phyloP scores from a whole-genome alignment of 257 asterid genomes.

The Solanum chilense region DNA sequence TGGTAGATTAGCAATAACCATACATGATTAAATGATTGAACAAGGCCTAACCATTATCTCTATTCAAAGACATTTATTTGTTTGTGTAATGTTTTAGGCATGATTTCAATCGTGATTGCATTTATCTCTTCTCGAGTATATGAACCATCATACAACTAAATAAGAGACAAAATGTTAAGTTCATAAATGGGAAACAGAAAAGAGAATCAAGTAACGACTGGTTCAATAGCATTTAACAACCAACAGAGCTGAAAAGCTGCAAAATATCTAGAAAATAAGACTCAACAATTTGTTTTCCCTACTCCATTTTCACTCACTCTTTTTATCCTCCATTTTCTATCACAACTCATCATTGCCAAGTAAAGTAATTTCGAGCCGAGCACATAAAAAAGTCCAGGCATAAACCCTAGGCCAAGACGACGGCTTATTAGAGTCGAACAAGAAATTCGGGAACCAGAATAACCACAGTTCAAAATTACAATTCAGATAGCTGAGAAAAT shows the following conservation, averaged over 20 bases:
- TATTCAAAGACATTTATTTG: not conserved
- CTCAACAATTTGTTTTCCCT: not conserved
- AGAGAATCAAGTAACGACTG: not conserved
- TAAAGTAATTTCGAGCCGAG: not conserved
- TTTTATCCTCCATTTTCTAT: not conserved
- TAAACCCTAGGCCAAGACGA: not conserved
- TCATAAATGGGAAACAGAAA: not conserved
- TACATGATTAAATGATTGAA: not conserved
- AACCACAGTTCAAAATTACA: slow-evolving; percentile 34
- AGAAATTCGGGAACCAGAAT: slow-evolving; percentile 17
- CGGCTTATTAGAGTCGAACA: not conserved
- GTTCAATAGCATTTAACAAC: not conserved
- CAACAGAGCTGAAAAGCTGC: not conserved
- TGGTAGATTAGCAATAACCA: not conserved
- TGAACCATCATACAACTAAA: not conserved
- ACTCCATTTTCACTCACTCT: not conserved
- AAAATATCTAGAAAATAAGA: not conserved
- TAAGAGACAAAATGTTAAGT: not conserved
- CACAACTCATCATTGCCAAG: not conserved
- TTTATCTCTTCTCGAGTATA: not conserved
- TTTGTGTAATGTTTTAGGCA: not conserved
- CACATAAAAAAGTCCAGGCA: not conserved
- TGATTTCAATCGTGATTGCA: not conserved
- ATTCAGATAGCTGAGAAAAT: slow-evolving; percentile 15
- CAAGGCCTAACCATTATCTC: not conserved